These are phyloP conservation scores for Schizophyllum commune DNA, from an alignment of 1,284 basidiomycete genomes.

Conservation along the genomic window DNA sequence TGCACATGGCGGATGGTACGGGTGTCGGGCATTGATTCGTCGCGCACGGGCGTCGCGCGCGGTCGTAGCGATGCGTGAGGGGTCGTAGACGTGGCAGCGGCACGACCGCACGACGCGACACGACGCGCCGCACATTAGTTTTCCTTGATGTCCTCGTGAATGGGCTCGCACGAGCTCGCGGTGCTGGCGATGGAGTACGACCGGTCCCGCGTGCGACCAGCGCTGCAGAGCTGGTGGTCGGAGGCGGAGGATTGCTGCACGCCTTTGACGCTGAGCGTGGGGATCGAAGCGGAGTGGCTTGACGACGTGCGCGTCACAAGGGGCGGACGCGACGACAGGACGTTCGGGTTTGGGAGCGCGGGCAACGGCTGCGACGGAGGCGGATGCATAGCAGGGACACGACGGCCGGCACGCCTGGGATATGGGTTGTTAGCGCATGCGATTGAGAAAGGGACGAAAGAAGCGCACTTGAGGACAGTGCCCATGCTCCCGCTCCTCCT, in stretches of 20 bases:
- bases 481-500: neutral
- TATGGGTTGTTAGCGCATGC: neutral
- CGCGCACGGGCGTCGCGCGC: neutral
- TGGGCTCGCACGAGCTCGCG: neutral
- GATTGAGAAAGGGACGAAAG: neutral
- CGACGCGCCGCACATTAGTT: neutral
- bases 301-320: neutral
- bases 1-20: neutral
- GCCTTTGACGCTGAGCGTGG: neutral
- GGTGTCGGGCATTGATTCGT: neutral
- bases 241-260: neutral
- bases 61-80: neutral
- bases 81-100: neutral
- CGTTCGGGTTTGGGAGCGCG: neutral
- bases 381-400: neutral
- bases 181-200: neutral
- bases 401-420: neutral
- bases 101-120: neutral
- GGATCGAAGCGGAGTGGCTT: neutral
- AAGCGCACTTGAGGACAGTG: neutral
- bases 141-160: neutral
- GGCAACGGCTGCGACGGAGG: neutral
- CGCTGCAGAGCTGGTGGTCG: neutral
- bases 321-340: neutral
- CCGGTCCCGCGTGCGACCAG: neutral